phyloP scores from a whole-genome alignment of 352 stramenopile species.

The Nothophytophthora sp. region DNA sequence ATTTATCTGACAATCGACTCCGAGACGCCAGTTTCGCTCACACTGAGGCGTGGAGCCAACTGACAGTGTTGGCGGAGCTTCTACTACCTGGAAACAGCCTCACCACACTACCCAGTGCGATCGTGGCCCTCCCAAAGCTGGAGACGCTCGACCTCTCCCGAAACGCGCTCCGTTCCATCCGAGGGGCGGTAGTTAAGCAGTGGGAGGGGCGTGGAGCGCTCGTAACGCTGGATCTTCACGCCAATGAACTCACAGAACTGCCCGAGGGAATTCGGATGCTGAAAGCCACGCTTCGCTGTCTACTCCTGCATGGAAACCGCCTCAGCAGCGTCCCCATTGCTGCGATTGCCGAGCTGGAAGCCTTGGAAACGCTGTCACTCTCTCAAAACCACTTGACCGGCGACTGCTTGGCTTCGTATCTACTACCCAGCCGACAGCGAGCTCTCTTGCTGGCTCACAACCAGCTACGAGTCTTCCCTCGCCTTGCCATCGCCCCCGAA shows the following conservation, averaged over 20 bases:
- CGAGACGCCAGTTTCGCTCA: constrained; percentile 28
- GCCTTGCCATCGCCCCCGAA: constrained; percentile 16
- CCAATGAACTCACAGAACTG: constrained; percentile 36
- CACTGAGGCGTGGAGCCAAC: constrained; percentile 15
- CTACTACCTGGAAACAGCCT: constrained; percentile 19
- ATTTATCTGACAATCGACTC: constrained; percentile 45
- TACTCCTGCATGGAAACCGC: constrained; percentile 50
- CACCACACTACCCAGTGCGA: constrained; percentile 11
- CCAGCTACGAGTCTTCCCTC: constrained; percentile 24
- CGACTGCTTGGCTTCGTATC: constrained; percentile 18
- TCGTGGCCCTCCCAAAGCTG: constrained; percentile 20
- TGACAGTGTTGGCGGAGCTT: constrained; percentile 16
- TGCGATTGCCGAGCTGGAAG: constrained; percentile 27
- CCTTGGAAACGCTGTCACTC: constrained; percentile 25
- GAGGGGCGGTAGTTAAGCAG: constrained; percentile 14
- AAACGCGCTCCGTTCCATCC: constrained; percentile 20
- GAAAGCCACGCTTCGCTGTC: constrained; percentile 21
- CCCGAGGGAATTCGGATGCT: constrained; percentile 40
- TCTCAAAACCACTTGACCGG: constrained; percentile 22
- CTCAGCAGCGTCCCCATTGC: constrained; percentile 32
- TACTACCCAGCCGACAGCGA: constrained; percentile 9
- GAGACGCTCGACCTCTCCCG: constrained; percentile 20
- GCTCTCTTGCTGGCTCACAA: constrained; percentile 47
- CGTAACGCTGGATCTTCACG: constrained; percentile 35
- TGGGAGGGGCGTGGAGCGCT: constrained; percentile 28